A percentile compares a stretch with the other conserved stretches of the same genome.
These are phyloP conservation scores for Apiospora marii DNA, from an alignment of 2,329 filamentous ascomycete genomes.

Conservation along the genomic window DNA sequence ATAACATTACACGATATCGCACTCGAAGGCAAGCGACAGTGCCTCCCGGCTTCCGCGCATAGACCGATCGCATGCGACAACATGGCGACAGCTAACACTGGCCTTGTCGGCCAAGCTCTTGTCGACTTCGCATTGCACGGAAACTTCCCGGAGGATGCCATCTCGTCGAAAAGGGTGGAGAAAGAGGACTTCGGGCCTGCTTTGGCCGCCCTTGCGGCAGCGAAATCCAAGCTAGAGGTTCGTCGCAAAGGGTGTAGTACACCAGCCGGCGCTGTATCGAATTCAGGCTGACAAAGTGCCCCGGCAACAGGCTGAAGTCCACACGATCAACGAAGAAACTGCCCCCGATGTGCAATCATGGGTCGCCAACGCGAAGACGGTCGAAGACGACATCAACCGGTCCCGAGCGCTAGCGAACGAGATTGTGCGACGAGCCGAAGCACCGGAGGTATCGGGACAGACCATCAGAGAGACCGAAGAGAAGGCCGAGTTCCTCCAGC, in stretches of 20 bases:
- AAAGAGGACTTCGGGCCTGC: constrained; percentile 49
- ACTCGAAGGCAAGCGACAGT: not conserved
- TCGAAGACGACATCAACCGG: constrained; percentile 85
- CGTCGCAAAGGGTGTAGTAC: constrained; percentile 12
- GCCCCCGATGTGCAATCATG: constrained; percentile 84
- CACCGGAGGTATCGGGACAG: constrained; percentile 61
- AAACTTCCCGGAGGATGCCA: constrained; percentile 55
- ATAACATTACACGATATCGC: not conserved
- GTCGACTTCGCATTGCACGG: constrained; percentile 66
- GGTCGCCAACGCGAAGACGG: constrained; percentile 82
- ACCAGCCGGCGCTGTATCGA: not conserved
- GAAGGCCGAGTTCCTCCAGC: constrained; percentile 63
- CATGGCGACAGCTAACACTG: constrained; percentile 40
- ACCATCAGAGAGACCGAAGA: constrained; percentile 60
- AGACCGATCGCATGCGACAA: constrained; percentile 13
- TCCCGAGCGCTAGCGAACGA: constrained; percentile 82
- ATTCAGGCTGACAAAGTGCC: not conserved
- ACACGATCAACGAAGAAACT: constrained; percentile 76
- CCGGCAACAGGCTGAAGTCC: constrained; percentile 69
- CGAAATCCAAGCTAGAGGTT: constrained; percentile 56
- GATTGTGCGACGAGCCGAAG: constrained; percentile 80
- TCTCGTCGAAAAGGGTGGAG: constrained; percentile 48
- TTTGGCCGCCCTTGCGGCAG: constrained; percentile 49
- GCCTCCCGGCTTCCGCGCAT: not conserved
- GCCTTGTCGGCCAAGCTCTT: constrained; percentile 62